Conservation (phyloP, 2,329 filamentous ascomycete species). For the Gliomastix tumulicola region DNA sequence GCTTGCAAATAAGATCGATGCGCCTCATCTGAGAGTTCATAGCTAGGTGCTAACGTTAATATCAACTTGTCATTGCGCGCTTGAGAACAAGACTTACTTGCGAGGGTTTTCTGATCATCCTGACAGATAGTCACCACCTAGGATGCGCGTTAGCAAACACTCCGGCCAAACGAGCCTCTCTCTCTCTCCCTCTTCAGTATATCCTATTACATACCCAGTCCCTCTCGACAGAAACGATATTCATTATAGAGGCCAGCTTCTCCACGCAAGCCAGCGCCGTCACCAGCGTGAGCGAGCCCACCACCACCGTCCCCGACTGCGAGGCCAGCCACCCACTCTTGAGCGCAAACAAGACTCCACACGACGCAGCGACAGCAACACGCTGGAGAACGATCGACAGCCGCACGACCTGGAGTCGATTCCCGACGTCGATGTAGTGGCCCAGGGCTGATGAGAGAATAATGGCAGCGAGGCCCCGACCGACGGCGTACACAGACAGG, state of each 20-base stretch:
- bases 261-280: constrained; percentile 58
- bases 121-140: constrained; percentile 32
- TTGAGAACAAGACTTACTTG: not conserved
- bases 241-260: constrained; percentile 58
- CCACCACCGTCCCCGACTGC: constrained; percentile 3
- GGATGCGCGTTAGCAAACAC: too few relatives aligned
- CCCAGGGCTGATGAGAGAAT: constrained; percentile 54
- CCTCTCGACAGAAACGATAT: constrained; percentile 61
- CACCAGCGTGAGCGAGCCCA: constrained; percentile 22
- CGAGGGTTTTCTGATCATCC: constrained; percentile 2
- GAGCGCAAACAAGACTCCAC: constrained; percentile 34
- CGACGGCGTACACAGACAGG: constrained; percentile 62
- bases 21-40: constrained; percentile 56
- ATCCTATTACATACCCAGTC: constrained; percentile 63
- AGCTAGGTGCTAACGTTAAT: too few relatives aligned
- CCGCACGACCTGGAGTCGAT: constrained; percentile 43
- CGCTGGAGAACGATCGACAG: constrained; percentile 39
- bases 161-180: too few relatives aligned
- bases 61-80: too few relatives aligned
- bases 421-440: constrained; percentile 45
- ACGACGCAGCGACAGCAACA: constrained; percentile 37
- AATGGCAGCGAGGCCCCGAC: constrained; percentile 50
- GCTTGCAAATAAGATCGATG: constrained; percentile 54
- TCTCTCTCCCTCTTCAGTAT: too few relatives aligned
- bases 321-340: constrained; percentile 2